These are phyloP conservation scores for Pleurotus salmoneostramineus DNA, from an alignment of 768 basidiomycete genomes.

Conservation along the genomic window DNA sequence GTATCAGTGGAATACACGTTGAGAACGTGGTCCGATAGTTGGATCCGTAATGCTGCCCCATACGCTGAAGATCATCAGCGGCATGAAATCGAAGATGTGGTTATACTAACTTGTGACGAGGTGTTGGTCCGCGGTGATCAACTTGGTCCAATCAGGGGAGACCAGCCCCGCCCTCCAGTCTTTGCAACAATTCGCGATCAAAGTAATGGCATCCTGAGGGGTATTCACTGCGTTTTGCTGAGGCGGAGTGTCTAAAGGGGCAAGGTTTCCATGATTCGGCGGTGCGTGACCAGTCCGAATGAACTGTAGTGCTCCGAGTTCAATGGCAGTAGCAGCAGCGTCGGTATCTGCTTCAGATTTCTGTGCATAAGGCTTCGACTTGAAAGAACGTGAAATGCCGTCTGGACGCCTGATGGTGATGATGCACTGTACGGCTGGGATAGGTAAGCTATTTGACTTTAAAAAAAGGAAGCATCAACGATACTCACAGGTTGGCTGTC, in stretches of 20 bases:
- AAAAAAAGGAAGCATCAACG: conserved; percentile 6
- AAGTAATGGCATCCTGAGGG: conserved; percentile 19
- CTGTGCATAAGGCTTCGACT: conserved; percentile 41
- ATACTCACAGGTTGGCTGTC: conserved; percentile 31
- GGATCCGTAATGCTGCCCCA: conserved; percentile 57
- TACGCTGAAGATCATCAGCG: conserved; percentile 26
- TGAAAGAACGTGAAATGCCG: conserved; percentile 48
- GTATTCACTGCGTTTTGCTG: not conserved
- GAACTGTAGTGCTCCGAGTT: conserved; percentile 60
- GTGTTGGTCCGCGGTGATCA: conserved; percentile 36
- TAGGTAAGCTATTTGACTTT: not conserved
- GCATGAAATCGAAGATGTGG: not conserved
- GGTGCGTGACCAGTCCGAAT: conserved; percentile 39
- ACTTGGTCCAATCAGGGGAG: conserved; percentile 48
- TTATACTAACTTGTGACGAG: conserved; percentile 34
- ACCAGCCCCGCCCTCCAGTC: conserved; percentile 53
- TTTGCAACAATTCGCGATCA: conserved; percentile 51
- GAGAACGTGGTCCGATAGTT: conserved; percentile 43
- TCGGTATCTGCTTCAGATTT: conserved; percentile 52
- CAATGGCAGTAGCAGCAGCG: conserved; percentile 50
- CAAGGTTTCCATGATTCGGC: conserved; percentile 29
- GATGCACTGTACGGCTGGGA: conserved; percentile 54
- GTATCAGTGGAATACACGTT: conserved; percentile 50
- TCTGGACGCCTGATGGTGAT: conserved; percentile 56
- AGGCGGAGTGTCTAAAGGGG: conserved; percentile 19